phyloP scores from a whole-genome alignment of 2,329 filamentous ascomycete genomes.

The Passalora sequoiae region DNA sequence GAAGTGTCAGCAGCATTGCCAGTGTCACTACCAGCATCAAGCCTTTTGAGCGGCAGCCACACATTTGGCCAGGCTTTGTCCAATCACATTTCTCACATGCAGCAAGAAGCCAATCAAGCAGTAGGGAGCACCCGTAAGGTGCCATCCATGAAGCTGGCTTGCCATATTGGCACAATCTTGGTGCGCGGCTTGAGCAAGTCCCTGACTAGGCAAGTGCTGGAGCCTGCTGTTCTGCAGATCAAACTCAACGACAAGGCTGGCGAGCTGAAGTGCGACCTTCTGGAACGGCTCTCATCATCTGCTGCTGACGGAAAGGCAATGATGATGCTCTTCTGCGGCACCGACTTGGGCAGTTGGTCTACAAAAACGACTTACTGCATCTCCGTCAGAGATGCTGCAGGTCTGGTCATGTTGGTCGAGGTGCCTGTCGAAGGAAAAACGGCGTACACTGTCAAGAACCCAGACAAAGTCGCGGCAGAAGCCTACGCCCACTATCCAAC shows the following conservation, averaged over 20 bases:
- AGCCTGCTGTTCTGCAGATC: conserved; percentile 10
- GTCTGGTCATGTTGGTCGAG: conserved; percentile 9
- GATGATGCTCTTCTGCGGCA: too few relatives aligned
- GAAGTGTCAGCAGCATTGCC: too few relatives aligned
- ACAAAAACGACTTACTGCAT: too few relatives aligned
- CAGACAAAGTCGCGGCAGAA: conserved; percentile 10
- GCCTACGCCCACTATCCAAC: conserved; percentile 14
- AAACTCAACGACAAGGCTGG: conserved; percentile 6
- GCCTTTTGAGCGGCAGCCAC: background rate
- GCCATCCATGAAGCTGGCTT: conserved; percentile 10
- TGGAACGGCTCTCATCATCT: conserved; percentile 14
- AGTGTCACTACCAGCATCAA: background rate
- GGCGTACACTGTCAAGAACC: conserved; percentile 10
- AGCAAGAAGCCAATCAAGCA: background rate
- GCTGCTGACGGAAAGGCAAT: conserved; percentile 9
- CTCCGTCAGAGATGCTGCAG: conserved; percentile 11
- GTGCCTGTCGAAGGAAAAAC: conserved; percentile 6
- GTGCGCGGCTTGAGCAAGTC: conserved; percentile 2
- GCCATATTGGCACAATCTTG: conserved; percentile 14
- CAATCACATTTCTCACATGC: too few relatives aligned
- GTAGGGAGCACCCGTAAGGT: too few relatives aligned
- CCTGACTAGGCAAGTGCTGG: background rate
- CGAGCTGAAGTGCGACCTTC: conserved; percentile 11
- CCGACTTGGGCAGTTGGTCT: too few relatives aligned
- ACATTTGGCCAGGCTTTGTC: background rate